Evolutionary conservation across 495 filamentous ascomycete genomes (phyloP), one percentile per base, ranked within the genome.

Genomic region (Podospora tetraspora): DNA sequence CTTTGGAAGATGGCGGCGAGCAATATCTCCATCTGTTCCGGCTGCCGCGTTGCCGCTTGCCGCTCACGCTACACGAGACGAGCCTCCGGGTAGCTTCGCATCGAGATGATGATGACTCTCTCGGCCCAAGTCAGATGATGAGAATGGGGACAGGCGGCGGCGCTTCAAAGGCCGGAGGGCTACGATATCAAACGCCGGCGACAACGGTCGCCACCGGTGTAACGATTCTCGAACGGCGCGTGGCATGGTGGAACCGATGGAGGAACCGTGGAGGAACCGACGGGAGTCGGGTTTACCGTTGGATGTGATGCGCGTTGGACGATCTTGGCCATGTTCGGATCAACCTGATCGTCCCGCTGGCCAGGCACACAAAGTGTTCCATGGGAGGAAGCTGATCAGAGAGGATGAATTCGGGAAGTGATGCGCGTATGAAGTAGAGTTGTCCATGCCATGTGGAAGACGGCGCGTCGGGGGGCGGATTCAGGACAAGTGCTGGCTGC

Each of bases 31-130:
- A 27, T 27, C 27, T 59, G 30, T 19, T 19, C 64, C 25, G 43
- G 56, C 25, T 59, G 64, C 32, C 29, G 64, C 43, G 22, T 59
- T 59, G 52, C 64, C 63, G 56, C 59, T 29, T 29, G 59, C 59
- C 58, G 58, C 58, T 27, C 58, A 25, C 7, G 58, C 59, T 60
- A 27, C 37, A 43, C 37, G 37, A 43, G 37, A 43, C 37, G 37
- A 43, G 37, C 37, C 37, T 43, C 43, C 43, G 43, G 43, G 43
- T 52, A 52, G 16, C 43, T 19, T 52, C 43, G 43, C 43, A 52
- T 52, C 43, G 43, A 52, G 16, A 52, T n/a, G 43, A 52, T 13
- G 16, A n/a, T 52, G 43, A 8, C n/a, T 52, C 43, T 52, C 43
- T 52, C 37, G 37, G 37, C 16, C 37, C 37, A 43, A 43, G 43